Evolutionary conservation across 2,329 filamentous ascomycete species (phyloP), one percentile per base, ranked within the genome.

Genomic region (Exophiala alcalophila): DNA sequence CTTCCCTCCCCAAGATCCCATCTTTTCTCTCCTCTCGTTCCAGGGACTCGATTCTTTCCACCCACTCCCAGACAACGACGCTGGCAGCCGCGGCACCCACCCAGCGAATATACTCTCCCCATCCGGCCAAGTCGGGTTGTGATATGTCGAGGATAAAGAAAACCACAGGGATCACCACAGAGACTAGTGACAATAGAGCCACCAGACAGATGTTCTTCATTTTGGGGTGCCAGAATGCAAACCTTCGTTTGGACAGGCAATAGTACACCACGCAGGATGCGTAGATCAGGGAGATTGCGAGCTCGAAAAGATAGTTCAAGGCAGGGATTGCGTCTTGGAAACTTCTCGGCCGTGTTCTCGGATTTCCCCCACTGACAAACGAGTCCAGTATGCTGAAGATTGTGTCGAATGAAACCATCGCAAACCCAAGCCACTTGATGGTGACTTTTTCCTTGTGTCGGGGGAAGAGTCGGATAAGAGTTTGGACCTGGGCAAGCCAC

Each of bases 1-100:
- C 81, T 60, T 96, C 90, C 51, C 90, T 75, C 3, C 90, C 90
- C 1, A 96, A 68, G 41, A 96, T 94, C 1, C 90, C 90, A 56
- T 94, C 89, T 65, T 94, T 94, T 65, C 90, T 88, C 62, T 95
- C 89, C 63, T 95, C 89, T 54, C 90, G 80, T 68, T 96, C 90
- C 49, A 95, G 66, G 0, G 89, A 87, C 63, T 96, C 90, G 34
- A 96, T 96, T 18, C 90, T 78, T 65, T 96, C 90, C 3, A 96
- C 90, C 90, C 90, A 96, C 65, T 96, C 90, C 90, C 90, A 96
- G 2, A 96, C 90, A 15, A 95, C 86, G n/a, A 95, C 90, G 65
- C 88, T 94, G 19, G 90, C 90, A 1, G 89, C 89, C 0, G 90
- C 89, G 1, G 89, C 89, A 33, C 90, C 90, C n/a, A 95, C 90